Evolutionary conservation across 768 basidiomycete species (phyloP), one percentile per base, ranked within the genome.

Genomic region (Serendipita vermifera): DNA sequence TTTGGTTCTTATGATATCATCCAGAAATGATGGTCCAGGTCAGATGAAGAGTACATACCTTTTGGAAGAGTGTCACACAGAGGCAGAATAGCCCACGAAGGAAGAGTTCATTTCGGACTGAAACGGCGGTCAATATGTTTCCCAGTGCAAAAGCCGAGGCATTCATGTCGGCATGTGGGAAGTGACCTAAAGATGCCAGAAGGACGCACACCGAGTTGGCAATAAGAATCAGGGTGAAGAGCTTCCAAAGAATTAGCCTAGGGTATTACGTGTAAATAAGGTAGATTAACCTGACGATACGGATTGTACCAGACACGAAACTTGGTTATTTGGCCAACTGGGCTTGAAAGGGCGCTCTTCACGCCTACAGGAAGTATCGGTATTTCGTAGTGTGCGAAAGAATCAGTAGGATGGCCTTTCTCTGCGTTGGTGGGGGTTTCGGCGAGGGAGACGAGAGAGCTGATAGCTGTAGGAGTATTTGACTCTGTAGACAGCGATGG

Each of bases 251-350:
- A 33, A 35, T 22, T 14, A 15, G n/a, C n/a, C 24, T 20, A 33
- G 4, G n/a, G 9, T 9, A n/a, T 29, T 13, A 43, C 14, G 32
- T 46, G 41, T n/a, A 17, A 15, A 41, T 35, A 9, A 20, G n/a
- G 57, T 17, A 51, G 14, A 36, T 11, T 15, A 6, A 62, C 67
- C 3, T 39, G 68, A 69, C 68, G 67, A 56, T 71, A 71, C 3
- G 70, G 67, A 43, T 69, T 72, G 59, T 65, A 71, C 71, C 70
- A 72, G 26, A 72, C 55, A 58, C 60, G 62, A 56, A 68, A 66
- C 35, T 36, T 36, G 9, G 35, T 36, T n/a, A 9, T 9, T 36
- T n/a, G 9, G 9, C 35, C 35, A n/a, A n/a, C 35, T 9, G 35
- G 35, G 9, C n/a, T 9, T 36, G 35, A 9, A n/a, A 36, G 35